Percentiles rank a stretch among this genome's conserved stretches.
Conservation (phyloP, 352 stramenopile species). For the Pythium aphanidermatum region DNA sequence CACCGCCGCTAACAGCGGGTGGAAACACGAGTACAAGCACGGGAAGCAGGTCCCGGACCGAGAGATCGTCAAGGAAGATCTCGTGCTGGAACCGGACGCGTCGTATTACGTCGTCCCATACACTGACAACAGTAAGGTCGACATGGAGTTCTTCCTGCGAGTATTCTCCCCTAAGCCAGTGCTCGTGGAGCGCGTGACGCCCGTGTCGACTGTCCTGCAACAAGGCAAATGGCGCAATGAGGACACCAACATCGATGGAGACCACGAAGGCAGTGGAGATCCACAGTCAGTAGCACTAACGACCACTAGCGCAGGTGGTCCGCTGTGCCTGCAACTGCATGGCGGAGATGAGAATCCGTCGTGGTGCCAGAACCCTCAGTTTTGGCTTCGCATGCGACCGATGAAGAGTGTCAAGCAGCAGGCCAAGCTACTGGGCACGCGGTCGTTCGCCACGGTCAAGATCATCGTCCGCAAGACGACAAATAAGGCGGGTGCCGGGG, state of each 20-base stretch:
- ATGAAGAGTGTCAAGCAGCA: constrained; percentile 16
- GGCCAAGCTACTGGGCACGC: constrained; percentile 25
- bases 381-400: constrained; percentile 52
- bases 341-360: constrained; percentile 45
- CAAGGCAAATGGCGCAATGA: constrained; percentile 65
- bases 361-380: constrained; percentile 90
- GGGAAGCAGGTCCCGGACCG: constrained; percentile 56
- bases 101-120: constrained; percentile 84
- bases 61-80: constrained; percentile 69
- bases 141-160: constrained; percentile 89
- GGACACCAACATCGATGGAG: background rate
- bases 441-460: constrained; percentile 60
- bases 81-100: constrained; percentile 62
- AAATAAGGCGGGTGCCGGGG: constrained; percentile 26
- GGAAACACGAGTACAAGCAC: constrained; percentile 4
- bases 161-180: constrained; percentile 76
- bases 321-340: constrained; percentile 43
- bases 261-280: constrained; percentile 25
- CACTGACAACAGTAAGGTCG: constrained; percentile 70
- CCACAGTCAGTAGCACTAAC: constrained; percentile 13
- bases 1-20: constrained; percentile 21
- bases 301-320: constrained; percentile 65
- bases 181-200: constrained; percentile 60
- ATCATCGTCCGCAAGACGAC: constrained; percentile 66
- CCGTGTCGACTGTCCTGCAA: constrained; percentile 53